Conservation (phyloP, 257 asterid species). For the Ligustrum vulgare region DNA sequence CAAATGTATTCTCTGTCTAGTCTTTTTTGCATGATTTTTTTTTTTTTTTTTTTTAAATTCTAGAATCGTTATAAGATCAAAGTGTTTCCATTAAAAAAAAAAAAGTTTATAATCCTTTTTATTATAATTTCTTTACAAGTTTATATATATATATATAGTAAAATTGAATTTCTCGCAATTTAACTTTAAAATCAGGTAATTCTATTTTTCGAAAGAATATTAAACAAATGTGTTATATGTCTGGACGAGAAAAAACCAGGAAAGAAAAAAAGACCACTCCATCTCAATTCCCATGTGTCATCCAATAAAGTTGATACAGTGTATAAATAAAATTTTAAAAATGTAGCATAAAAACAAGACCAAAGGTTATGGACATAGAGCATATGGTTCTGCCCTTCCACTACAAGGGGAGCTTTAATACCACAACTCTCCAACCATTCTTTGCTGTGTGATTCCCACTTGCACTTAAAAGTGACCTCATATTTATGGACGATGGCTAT, state of each 20-base stretch:
- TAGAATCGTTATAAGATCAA: not conserved
- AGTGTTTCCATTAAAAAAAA: not conserved
- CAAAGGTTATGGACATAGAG: conserved; percentile 40
- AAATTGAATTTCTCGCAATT: not conserved
- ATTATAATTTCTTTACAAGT: too few species aligned
- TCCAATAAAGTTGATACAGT: not conserved
- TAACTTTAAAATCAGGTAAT: not conserved
- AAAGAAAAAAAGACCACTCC: not conserved
- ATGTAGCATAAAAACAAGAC: conserved; percentile 30
- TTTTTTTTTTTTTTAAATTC: too few species aligned
- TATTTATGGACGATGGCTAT: conserved; percentile 17
- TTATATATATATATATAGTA: too few species aligned
- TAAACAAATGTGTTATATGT: not conserved
- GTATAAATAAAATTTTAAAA: not conserved
- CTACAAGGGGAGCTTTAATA: conserved; percentile 32
- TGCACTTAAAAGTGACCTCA: conserved; percentile 28
- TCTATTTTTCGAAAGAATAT: not conserved
- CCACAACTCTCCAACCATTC: conserved; percentile 31
- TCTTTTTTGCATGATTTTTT: not conserved
- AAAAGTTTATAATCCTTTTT: too few species aligned
- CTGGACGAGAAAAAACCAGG: not conserved
- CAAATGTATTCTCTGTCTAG: conserved; percentile 17
- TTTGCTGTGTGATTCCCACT: conserved; percentile 39
- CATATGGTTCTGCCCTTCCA: conserved; percentile 55
- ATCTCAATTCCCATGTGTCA: not conserved